Percentiles rank a stretch among this genome's conserved stretches.
Evolutionary conservation across 2,329 filamentous ascomycete genomes (phyloP).

Genomic region (Cercospora janseana): DNA sequence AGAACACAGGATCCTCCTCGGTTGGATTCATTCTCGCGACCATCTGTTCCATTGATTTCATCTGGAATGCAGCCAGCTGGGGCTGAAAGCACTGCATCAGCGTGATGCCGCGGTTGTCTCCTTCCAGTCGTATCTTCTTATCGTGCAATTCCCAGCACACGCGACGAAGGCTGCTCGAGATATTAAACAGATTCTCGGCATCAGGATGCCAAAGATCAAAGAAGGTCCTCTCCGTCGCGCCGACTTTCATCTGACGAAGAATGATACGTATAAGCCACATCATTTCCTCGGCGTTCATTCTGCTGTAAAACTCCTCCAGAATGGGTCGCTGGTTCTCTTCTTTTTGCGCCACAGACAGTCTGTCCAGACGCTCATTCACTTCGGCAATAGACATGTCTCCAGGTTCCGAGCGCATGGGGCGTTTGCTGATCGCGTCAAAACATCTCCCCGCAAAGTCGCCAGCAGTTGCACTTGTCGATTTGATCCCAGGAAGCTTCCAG

Average conservation of each 20-base stretch:
- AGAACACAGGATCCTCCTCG: slow-evolving; percentile 74
- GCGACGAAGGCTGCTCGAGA: slow-evolving; percentile 82
- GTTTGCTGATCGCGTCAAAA: slow-evolving; percentile 79
- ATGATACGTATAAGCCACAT: slow-evolving; percentile 95
- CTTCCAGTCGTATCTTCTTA: slow-evolving; percentile 67
- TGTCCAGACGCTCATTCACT: slow-evolving; percentile 82
- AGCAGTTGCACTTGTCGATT: slow-evolving; percentile 62
- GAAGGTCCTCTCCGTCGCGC: slow-evolving; percentile 83
- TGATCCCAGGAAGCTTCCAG: slow-evolving; percentile 84
- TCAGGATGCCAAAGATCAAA: slow-evolving; percentile 64
- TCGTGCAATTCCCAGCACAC: slow-evolving; percentile 94
- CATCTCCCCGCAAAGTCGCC: slow-evolving; percentile 92
- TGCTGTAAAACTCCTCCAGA: slow-evolving; percentile 77
- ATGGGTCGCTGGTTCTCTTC: slow-evolving; percentile 84
- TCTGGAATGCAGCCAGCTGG: slow-evolving; percentile 89
- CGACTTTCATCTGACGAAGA: slow-evolving; percentile 71
- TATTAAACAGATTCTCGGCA: slow-evolving; percentile 66
- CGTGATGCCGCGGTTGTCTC: slow-evolving; percentile 69
- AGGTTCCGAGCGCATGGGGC: slow-evolving; percentile 69
- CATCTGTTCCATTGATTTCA: slow-evolving; percentile 77
- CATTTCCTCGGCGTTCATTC: slow-evolving; percentile 91
- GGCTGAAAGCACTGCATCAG: slow-evolving; percentile 97
- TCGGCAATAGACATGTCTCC: slow-evolving; percentile 84
- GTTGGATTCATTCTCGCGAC: slow-evolving; percentile 65
- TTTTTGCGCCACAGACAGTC: slow-evolving; percentile 68